Percentiles rank a stretch among this genome's conserved stretches.
Conservation (phyloP, 371 early-diverging fungal genomes). For the Mortierella sp. region DNA sequence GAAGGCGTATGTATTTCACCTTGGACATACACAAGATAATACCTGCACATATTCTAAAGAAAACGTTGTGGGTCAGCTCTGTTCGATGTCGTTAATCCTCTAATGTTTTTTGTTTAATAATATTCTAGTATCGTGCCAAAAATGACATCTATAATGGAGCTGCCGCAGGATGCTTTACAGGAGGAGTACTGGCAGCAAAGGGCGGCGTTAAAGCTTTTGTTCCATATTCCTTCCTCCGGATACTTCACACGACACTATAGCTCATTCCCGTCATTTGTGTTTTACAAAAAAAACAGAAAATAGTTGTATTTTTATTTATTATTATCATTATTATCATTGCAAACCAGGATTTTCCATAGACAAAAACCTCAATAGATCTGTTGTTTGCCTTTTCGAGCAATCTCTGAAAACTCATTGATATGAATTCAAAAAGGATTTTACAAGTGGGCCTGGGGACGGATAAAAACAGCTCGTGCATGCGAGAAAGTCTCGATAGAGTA, state of each 20-base stretch:
- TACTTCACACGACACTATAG: neutral
- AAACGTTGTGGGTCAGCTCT: too few species aligned
- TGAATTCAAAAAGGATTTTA: conserved; percentile 10
- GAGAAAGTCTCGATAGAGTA: conserved; percentile 80
- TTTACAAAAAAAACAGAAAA: neutral
- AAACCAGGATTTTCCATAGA: conserved; percentile 10
- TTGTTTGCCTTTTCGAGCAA: neutral
- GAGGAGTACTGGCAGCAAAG: conserved; percentile 87
- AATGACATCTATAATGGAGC: conserved; percentile 93
- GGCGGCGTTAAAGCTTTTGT: conserved; percentile 78
- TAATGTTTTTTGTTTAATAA: neutral
- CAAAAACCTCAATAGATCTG: neutral
- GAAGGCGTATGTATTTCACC: conserved; percentile 78
- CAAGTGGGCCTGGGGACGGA: conserved; percentile 33
- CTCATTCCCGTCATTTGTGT: neutral
- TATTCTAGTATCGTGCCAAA: conserved; percentile 88
- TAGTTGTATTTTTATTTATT: conserved; percentile 20
- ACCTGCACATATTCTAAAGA: too few species aligned
- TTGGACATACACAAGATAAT: too few species aligned
- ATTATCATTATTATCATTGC: neutral
- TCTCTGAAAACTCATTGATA: too few species aligned
- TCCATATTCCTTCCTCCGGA: neutral
- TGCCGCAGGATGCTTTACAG: conserved; percentile 94
- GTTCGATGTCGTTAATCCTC: too few species aligned
- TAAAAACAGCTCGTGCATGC: conserved; percentile 69